A percentile compares a stretch with the other conserved stretches of the same genome.
Conservation (phyloP, 129 eudicot species). For the Tagetes patula region DNA sequence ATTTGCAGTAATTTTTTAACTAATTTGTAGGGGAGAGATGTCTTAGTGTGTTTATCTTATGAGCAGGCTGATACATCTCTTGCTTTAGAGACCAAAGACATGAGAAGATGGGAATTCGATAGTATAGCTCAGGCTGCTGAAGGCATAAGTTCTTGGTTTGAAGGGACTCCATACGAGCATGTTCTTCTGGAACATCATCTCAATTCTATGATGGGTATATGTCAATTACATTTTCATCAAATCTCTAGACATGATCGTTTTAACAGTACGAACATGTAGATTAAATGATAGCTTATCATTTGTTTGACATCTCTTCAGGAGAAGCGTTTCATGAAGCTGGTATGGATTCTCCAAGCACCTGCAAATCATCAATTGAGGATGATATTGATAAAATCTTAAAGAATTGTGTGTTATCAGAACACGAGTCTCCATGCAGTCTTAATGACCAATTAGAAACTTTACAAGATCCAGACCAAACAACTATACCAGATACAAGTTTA, state of each 20-base stretch:
- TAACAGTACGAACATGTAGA: neutral
- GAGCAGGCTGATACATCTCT: constrained; percentile 89
- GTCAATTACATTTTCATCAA: neutral
- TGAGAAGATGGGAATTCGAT: constrained; percentile 98
- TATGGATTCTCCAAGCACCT: constrained; percentile 39
- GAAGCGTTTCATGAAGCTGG: constrained; percentile 79
- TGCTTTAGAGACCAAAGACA: constrained; percentile 74
- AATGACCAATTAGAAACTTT: constrained; percentile 1
- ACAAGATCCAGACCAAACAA: constrained; percentile 25
- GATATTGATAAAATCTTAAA: constrained; percentile 26
- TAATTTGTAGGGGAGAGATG: constrained; percentile 4
- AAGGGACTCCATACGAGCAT: constrained; percentile 66
- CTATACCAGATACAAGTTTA: constrained; percentile 21
- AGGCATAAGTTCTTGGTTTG: constrained; percentile 75
- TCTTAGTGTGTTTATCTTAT: constrained; percentile 5
- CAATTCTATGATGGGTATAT: constrained; percentile 61
- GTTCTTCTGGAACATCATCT: constrained; percentile 64
- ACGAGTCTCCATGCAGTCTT: constrained; percentile 39
- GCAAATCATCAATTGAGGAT: constrained; percentile 26
- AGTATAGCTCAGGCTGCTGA: constrained; percentile 79
- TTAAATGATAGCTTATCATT: constrained; percentile 12
- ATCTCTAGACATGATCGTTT: neutral
- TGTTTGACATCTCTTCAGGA: constrained; percentile 44
- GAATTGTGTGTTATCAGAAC: constrained; percentile 21
- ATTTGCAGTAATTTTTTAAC: neutral